A percentile compares a stretch with the other conserved stretches of the same genome.
Evolutionary conservation across 352 stramenopile species (phyloP).

Genomic region (Globisporangium polare): DNA sequence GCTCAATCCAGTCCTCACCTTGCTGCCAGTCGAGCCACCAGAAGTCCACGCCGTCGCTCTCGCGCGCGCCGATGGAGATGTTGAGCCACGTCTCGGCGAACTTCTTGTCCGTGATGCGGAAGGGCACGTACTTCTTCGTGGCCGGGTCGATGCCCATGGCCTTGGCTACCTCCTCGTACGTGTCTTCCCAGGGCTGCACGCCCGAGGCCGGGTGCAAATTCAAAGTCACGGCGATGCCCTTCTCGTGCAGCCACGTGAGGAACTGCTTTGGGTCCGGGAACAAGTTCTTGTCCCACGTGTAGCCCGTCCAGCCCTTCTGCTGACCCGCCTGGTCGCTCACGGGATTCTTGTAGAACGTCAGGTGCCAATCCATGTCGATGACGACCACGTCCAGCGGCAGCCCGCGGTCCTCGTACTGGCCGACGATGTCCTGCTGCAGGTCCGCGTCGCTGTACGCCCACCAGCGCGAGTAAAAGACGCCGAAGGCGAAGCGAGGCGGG

Average conservation of each 20-base stretch:
- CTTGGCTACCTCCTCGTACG: conserved; percentile 24
- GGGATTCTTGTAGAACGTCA: conserved; percentile 39
- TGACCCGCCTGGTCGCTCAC: conserved; percentile 24
- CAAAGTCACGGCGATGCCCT: conserved; percentile 28
- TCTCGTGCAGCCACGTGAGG: conserved; percentile 25
- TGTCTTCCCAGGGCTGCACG: conserved; percentile 36
- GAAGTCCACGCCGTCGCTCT: conserved; percentile 38
- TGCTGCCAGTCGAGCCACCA: conserved; percentile 72
- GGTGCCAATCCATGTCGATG: conserved; percentile 64
- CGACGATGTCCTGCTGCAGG: conserved; percentile 27
- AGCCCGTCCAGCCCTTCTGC: conserved; percentile 38
- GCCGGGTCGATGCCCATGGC: conserved; percentile 32
- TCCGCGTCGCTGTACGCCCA: conserved; percentile 40
- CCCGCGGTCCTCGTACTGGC: conserved; percentile 23
- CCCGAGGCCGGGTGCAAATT: conserved; percentile 55
- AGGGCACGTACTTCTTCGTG: conserved; percentile 29
- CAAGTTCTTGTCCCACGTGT: conserved; percentile 44
- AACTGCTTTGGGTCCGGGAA: conserved; percentile 39
- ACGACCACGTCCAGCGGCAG: conserved; percentile 52
- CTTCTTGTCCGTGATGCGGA: conserved; percentile 30
- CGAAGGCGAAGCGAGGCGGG: conserved; percentile 28
- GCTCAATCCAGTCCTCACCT: conserved; percentile 35
- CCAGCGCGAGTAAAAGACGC: conserved; percentile 51
- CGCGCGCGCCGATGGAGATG: conserved; percentile 20
- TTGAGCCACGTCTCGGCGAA: conserved; percentile 28